Base-by-base conservation (phyloP, 768 basidiomycete genomes). In the Rhodotorula sphaerocarpa region DNA sequence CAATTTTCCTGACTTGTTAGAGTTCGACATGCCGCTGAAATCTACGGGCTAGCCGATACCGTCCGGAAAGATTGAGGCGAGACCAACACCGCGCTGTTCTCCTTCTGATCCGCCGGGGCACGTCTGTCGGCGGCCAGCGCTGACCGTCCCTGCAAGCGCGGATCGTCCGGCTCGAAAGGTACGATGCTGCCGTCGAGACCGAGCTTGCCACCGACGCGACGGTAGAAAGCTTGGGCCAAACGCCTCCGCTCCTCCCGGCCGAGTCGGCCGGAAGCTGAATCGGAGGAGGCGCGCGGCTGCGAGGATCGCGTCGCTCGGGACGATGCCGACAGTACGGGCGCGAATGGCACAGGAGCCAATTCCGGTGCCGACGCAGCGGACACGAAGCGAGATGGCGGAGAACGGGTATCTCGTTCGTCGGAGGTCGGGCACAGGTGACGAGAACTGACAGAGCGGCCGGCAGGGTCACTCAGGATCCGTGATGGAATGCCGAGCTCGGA, bases 31-130 rank as follows among this genome's bases (percentile, higher is more conserved):
- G 11, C 39, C 10, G 18, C 39, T 9, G 11, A 39, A 39, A 23
- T 15, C 42, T 16, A 43, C 42, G 21, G 15, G 21, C 12, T 57
- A 20, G 47, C 47, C 47, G 30, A 48, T 25, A 57, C 57, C 21
- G 57, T 57, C 15, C 48, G 18, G 27, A 57, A 57, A 21, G 57
- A 57, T 12, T 21, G n/a, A 14, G 57, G 57, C 20, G 46, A 48
- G 15, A 31, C 3, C 55, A 33, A 27, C 31, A 16, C 23, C 31
- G 2, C 18, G 9, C 18, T 31, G 51, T 46, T 14, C 31, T 30
- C 43, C 31, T 46, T 43, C 31, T 27, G 46, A 18, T 39, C 31
- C 43, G n/a, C 50, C 50, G 12, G n/a, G 4, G 25, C 18, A 3
- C 12, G n/a, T n/a, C n/a, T n/a, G 23, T 11, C 14, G 23, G 36